Base-by-base conservation (phyloP, 805 yeast genomes). In the Candida dajiaensis region DNA sequence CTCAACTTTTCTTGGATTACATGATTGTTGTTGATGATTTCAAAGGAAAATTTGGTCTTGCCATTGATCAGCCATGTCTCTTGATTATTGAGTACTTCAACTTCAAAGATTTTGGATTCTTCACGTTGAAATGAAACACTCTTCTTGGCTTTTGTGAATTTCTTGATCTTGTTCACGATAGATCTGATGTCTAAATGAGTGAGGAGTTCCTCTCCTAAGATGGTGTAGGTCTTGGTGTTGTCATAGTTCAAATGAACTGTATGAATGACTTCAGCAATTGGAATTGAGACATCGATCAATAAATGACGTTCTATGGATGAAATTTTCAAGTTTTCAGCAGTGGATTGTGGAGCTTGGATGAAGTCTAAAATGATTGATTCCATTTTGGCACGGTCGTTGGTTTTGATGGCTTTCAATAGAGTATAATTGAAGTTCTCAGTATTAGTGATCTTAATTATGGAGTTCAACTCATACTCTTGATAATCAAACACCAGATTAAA, bases 51-150 rank as follows among this genome's bases (percentile, higher is more conserved):
- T 47, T 70, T 72, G 49, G 79, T 80, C 50, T 76, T 71, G 0
- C 98, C 98, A 6, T 88, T 80, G 5, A 89, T 67, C 3, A 89
- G 60, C 98, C 98, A 92, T 44, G 73, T 76, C 21, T 89, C 96
- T 25, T 71, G 71, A 25, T 72, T 76, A 23, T 75, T 72, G 16
- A 66, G 62, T 1, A 85, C 57, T 16, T 74, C 76, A 35, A 80
- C 66, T 43, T 70, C 70, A 55, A 76, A 78, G 26, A 54, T 56
- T 26, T 65, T 54, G 6, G 53, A 43, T 3, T 45, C 44, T 15
- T 55, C 57, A 36, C 50, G 57, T 16, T 51, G 48, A 38, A 60
- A 60, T 10, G 49, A 37, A 3, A 60, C 64, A 15, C 51, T 50
- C 38, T 56, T 60, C 12, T 52, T 49, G 3, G 43, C 42, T 12